Evolutionary conservation across 164 flowering plant genomes (phyloP).

Genomic region (Annona squamosa): DNA sequence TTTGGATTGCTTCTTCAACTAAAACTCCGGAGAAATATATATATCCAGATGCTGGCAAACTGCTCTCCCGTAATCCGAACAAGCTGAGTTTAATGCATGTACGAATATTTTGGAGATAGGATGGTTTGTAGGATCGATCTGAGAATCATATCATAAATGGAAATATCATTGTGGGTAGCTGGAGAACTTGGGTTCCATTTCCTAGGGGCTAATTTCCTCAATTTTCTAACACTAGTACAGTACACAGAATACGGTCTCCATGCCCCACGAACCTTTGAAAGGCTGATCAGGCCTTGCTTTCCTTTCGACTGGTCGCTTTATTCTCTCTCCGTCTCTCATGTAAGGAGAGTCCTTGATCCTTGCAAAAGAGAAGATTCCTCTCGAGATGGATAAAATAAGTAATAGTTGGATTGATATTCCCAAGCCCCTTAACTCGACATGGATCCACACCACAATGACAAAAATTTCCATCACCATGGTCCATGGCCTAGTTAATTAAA

Average conservation of each 20-base stretch:
- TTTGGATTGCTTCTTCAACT: neutral
- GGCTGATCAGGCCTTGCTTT: neutral
- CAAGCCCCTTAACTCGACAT: neutral
- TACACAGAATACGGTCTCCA: neutral
- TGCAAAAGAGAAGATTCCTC: conserved; percentile 9
- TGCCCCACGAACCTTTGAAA: conserved; percentile 4
- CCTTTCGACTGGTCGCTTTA: conserved; percentile 3
- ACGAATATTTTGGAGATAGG: no score
- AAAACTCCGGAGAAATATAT: neutral
- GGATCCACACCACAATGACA: no score
- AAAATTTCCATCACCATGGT: no score
- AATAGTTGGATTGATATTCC: neutral
- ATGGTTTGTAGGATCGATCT: no score
- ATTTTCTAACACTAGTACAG: neutral
- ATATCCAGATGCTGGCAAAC: no score
- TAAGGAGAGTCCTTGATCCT: conserved; percentile 6
- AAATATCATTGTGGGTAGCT: no score
- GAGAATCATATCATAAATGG: no score
- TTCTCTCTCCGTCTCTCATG: conserved; percentile 1
- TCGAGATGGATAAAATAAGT: conserved; percentile 4
- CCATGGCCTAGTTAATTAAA: no score
- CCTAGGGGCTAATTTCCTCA: neutral
- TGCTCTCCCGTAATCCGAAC: no score
- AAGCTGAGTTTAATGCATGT: no score
- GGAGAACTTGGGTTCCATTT: neutral